These are phyloP conservation scores for Chaetomiaceae sp. DNA, from an alignment of 2,329 filamentous ascomycete genomes.

Conservation along the genomic window DNA sequence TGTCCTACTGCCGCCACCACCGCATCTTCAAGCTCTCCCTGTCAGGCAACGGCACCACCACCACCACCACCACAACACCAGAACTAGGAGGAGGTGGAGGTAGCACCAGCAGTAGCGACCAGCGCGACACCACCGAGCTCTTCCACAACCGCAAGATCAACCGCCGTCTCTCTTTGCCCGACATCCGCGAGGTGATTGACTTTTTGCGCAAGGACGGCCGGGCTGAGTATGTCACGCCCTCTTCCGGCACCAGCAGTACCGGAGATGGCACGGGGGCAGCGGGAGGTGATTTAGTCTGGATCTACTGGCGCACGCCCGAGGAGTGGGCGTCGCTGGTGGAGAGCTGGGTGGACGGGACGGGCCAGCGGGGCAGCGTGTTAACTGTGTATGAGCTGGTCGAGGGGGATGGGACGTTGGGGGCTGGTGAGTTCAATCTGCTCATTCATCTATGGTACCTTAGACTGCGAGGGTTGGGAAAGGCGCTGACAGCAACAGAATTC, in stretches of 20 bases:
- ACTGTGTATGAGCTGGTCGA: slow-evolving; percentile 89
- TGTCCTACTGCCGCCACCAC: slow-evolving; percentile 75
- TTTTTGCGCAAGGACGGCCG: slow-evolving; percentile 56
- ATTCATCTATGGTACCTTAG: background rate
- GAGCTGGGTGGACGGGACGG: slow-evolving; percentile 81
- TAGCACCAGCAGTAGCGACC: slow-evolving; percentile 38
- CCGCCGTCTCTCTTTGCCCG: slow-evolving; percentile 46
- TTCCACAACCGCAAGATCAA: slow-evolving; percentile 56
- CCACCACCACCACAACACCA: slow-evolving; percentile 36
- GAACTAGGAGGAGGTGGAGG: too few species aligned
- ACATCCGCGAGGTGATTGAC: slow-evolving; percentile 55
- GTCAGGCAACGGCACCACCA: slow-evolving; percentile 47
- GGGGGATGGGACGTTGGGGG: slow-evolving; percentile 71
- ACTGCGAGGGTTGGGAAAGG: slow-evolving; percentile 17
- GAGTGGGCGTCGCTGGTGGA: slow-evolving; percentile 83
- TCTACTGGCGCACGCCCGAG: slow-evolving; percentile 82
- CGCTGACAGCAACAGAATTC: slow-evolving; percentile 55
- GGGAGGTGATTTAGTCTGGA: slow-evolving; percentile 53
- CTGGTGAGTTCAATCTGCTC: slow-evolving; percentile 46
- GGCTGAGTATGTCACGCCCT: slow-evolving; percentile 54
- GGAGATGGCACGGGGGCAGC: slow-evolving; percentile 22
- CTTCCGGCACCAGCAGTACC: background rate
- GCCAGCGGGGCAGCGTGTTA: slow-evolving; percentile 80
- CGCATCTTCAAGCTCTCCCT: slow-evolving; percentile 72
- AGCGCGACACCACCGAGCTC: slow-evolving; percentile 39